phyloP scores from a whole-genome alignment of 495 filamentous ascomycete genomes.

The Evansstolkia leycettana region DNA sequence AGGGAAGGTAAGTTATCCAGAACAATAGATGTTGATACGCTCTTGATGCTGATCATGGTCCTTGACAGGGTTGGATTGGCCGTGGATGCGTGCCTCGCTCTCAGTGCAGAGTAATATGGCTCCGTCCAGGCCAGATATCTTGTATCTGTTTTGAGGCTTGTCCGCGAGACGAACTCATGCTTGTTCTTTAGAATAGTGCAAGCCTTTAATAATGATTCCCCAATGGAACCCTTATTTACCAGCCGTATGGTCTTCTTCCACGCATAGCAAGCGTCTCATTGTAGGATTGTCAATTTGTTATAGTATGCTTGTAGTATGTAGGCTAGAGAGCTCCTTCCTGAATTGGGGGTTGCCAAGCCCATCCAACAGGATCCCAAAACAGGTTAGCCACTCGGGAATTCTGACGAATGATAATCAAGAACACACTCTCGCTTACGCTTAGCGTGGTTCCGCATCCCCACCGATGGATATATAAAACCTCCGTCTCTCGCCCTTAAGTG shows the following conservation, averaged over 20 bases:
- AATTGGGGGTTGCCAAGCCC: no score
- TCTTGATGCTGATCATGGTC: background rate
- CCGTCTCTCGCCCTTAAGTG: slow-evolving; percentile 6
- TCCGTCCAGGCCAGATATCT: no score
- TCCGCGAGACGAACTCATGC: no score
- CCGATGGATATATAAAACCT: slow-evolving; percentile 14
- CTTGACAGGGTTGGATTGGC: slow-evolving; percentile 64
- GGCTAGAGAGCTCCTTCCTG: no score
- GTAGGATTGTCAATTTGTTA: no score
- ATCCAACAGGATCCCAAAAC: no score
- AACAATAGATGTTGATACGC: background rate
- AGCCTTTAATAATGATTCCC: background rate
- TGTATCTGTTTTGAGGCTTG: background rate
- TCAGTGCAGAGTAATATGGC: slow-evolving; percentile 43
- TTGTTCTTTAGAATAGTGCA: no score
- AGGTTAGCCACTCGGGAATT: no score
- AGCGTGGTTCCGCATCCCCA: slow-evolving; percentile 7
- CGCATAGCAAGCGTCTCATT: no score
- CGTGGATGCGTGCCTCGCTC: slow-evolving; percentile 81
- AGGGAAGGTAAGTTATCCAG: slow-evolving; percentile 61
- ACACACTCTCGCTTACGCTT: slow-evolving; percentile 20
- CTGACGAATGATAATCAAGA: no score
- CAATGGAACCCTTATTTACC: background rate
- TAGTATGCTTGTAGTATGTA: no score
- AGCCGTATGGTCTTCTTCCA: no score